These are phyloP conservation scores for Gillenia trifoliata DNA, from an alignment of 306 rosid species.

Conservation along the genomic window DNA sequence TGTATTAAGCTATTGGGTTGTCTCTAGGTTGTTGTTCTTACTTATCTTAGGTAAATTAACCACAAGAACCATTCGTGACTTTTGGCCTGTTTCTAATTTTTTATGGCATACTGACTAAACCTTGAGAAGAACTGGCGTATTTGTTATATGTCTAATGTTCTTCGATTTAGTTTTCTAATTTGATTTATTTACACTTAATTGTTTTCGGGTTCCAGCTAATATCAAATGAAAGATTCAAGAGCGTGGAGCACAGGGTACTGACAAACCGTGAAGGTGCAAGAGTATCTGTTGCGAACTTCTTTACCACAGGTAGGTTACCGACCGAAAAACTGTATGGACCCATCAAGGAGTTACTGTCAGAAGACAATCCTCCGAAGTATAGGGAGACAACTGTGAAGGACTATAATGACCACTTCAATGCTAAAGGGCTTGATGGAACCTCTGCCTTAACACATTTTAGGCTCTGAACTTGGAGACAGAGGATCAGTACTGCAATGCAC, in stretches of 20 bases:
- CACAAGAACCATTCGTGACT: too few species aligned
- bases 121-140: too few species aligned
- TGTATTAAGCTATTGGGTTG: too few species aligned
- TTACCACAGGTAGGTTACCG: background rate
- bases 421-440: background rate
- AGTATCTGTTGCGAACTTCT: background rate
- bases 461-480: background rate
- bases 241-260: constrained; percentile 29
- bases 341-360: constrained; percentile 1
- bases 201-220: background rate
- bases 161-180: too few species aligned
- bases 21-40: too few species aligned
- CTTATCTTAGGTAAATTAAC: too few species aligned
- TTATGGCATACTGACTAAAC: too few species aligned
- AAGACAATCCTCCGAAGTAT: constrained; percentile 1
- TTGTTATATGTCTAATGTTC: too few species aligned
- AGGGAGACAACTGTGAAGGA: background rate
- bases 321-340: background rate
- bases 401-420: background rate
- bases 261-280: constrained; percentile 17
- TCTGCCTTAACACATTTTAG: background rate
- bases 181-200: too few species aligned
- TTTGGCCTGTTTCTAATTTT: too few species aligned
- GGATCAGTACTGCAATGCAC: background rate
- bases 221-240: constrained; percentile 46